These are phyloP conservation scores for Sporothrix euskadiensis DNA, from an alignment of 2,329 filamentous ascomycete species.

Conservation along the genomic window DNA sequence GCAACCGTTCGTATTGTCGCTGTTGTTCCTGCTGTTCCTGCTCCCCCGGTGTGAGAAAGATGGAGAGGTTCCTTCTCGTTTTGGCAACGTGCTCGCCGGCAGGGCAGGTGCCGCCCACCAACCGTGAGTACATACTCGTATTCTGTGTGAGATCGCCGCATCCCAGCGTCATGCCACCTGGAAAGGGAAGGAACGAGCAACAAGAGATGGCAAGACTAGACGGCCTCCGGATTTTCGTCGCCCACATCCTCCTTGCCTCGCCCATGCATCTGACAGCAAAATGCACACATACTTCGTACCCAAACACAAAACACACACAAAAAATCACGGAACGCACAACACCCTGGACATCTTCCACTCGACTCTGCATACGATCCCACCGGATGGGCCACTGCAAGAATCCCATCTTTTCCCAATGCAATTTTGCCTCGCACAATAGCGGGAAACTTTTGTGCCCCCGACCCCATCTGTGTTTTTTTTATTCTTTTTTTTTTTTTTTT, in stretches of 20 bases:
- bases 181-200: background rate
- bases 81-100: background rate
- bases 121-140: background rate
- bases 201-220: background rate
- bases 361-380: background rate
- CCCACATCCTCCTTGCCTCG: constrained; percentile 1
- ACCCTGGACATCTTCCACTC: constrained; percentile 1
- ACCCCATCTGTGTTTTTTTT: too few species aligned
- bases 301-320: background rate
- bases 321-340: background rate
- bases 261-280: background rate
- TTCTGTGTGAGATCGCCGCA: constrained; percentile 2
- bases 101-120: background rate
- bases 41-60: background rate
- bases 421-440: constrained; percentile 8
- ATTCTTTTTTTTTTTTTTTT: too few species aligned
- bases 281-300: background rate
- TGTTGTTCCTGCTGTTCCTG: background rate
- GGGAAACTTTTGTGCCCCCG: background rate
- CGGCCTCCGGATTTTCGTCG: constrained; percentile 1
- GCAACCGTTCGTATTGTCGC: background rate
- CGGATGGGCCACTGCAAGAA: background rate
- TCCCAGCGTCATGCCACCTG: background rate
- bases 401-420: constrained; percentile 8
- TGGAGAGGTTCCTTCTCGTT: background rate